These are phyloP conservation scores for Zymoseptoria brevis DNA, from an alignment of 2,329 filamentous ascomycete species.

Conservation along the genomic window DNA sequence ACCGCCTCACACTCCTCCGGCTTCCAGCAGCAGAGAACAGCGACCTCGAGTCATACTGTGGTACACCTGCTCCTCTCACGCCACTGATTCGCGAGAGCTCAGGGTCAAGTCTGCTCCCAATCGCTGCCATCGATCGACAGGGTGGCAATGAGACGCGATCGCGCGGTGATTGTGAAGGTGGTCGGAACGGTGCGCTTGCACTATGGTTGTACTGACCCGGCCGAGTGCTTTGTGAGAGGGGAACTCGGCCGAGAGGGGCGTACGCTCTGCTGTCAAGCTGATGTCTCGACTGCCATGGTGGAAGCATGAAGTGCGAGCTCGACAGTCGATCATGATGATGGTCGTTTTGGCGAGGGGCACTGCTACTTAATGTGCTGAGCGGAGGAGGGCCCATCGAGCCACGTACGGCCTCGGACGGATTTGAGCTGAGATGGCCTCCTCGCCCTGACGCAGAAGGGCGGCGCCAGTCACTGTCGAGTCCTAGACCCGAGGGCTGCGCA, in stretches of 20 bases:
- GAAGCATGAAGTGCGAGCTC: background rate
- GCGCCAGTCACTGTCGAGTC: background rate
- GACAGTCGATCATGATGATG: background rate
- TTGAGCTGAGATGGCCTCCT: background rate
- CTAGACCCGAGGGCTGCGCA: background rate
- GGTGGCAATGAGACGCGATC: slow-evolving; percentile 16
- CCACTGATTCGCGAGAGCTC: slow-evolving; percentile 21
- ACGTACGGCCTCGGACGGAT: background rate
- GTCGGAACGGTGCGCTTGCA: background rate
- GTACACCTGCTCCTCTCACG: slow-evolving; percentile 17
- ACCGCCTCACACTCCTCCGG: slow-evolving; percentile 8
- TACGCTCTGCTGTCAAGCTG: background rate
- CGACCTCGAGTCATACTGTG: slow-evolving; percentile 6
- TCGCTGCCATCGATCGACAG: background rate
- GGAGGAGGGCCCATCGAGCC: background rate
- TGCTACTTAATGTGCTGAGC: background rate
- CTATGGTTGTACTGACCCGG: background rate
- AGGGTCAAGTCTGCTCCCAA: slow-evolving; percentile 5
- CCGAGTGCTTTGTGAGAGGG: background rate
- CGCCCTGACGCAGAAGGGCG: no score
- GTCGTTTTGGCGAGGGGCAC: background rate
- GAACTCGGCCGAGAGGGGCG: background rate
- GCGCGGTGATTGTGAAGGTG: slow-evolving; percentile 3
- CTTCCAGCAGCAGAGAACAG: slow-evolving; percentile 13
- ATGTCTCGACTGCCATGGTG: background rate